Evolutionary conservation across 768 basidiomycete species (phyloP).

Genomic region (Boletus rufocinnamomeus): DNA sequence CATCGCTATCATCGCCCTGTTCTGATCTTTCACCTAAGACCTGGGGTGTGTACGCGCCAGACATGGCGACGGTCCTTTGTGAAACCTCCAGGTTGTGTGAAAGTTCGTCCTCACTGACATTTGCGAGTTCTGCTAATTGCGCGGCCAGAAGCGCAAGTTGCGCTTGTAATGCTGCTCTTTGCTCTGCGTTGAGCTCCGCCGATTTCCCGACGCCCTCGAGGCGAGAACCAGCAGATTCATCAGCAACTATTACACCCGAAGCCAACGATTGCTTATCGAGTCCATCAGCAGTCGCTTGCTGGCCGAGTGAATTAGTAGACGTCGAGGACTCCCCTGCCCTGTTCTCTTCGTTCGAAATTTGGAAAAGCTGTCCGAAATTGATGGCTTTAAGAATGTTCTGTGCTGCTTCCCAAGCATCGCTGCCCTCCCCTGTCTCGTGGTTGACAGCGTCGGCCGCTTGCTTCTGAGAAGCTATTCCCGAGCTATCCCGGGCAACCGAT

Average conservation of each 20-base stretch:
- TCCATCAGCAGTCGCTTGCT: background rate
- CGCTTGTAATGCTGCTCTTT: conserved; percentile 70
- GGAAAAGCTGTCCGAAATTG: conserved; percentile 61
- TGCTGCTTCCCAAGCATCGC: conserved; percentile 74
- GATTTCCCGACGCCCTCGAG: conserved; percentile 11
- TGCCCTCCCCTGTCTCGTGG: conserved; percentile 44
- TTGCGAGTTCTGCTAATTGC: conserved; percentile 68
- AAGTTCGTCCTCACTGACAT: conserved; percentile 37
- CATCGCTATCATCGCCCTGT: conserved; percentile 16
- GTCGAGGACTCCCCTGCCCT: conserved; percentile 14
- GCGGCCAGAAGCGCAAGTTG: conserved; percentile 72
- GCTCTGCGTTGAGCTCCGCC: conserved; percentile 39
- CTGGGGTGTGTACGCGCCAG: background rate
- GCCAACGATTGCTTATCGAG: conserved; percentile 8
- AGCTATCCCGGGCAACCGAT: conserved; percentile 2
- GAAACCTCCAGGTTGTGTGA: conserved; percentile 29
- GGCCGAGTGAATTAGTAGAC: conserved; percentile 4
- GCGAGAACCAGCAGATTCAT: conserved; percentile 7
- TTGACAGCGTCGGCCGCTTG: conserved; percentile 16
- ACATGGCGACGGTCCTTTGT: background rate
- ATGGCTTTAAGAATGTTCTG: conserved; percentile 77
- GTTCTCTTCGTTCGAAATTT: conserved; percentile 36
- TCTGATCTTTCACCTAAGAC: conserved; percentile 7
- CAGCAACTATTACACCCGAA: conserved; percentile 1
- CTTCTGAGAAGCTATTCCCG: conserved; percentile 12